Evolutionary conservation across 352 stramenopile genomes (phyloP), one percentile per base, ranked within the genome.

Genomic region (Pythium angustatum): DNA sequence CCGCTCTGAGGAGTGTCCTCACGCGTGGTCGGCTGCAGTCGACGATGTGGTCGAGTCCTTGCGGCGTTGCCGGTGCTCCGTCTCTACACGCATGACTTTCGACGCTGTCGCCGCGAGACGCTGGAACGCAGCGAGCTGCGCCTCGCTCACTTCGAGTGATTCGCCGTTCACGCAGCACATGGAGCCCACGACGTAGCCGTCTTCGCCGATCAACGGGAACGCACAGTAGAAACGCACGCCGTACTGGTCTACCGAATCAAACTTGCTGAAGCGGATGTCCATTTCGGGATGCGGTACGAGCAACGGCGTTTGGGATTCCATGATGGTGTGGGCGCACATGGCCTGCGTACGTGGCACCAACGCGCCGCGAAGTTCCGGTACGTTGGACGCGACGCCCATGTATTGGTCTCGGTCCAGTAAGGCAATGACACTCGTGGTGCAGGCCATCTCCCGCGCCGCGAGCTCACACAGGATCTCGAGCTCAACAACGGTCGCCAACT

Each of bases 181-280:
- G 6, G 72, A 74, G 5, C 79, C 81, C 47, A 90, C 78, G 57
- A 85, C 62, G 0, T 69, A 75, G 38, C 68, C 60, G 57, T 80
- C 69, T 0, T 66, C 52, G 3, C 64, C 67, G 11, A 83, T 34
- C 15, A 91, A 53, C 14, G 82, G 82, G 33, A 88, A 87, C 2
- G 77, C 82, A 56, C 78, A 89, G 78, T 91, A 89, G 64, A 86
- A 91, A 48, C 72, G 76, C n/a, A 81, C 69, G 5, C 66, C 61
- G 49, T 76, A 70, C 11, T 52, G 40, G 24, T 84, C 54, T 2
- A 51, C 36, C 8, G 47, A 36, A 2, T 7, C 11, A 28, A 40
- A n/a, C 38, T 73, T 64, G 36, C 27, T 36, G 58, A 90, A 88
- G 11, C 81, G 81, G 47, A 88, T 12, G 33, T 38, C 33, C 7